These are phyloP conservation scores for Fusarium tanahbumbuense DNA, from an alignment of 2,329 filamentous ascomycete species.

Conservation along the genomic window DNA sequence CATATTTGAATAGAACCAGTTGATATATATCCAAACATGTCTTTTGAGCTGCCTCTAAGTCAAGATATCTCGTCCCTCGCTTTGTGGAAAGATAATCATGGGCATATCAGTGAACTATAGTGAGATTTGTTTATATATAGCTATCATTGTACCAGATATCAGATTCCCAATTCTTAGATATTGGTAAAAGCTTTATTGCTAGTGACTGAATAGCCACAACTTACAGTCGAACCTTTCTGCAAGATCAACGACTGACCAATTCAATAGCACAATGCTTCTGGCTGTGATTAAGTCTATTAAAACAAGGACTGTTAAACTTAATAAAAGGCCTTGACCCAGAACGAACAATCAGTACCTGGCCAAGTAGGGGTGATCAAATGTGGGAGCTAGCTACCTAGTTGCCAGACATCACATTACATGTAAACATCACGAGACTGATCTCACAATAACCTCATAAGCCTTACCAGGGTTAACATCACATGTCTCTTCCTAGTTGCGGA, in stretches of 20 bases:
- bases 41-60: not conserved
- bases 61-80: not conserved
- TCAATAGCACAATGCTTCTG: not conserved
- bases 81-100: not conserved
- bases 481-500: not conserved
- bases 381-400: not conserved
- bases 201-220: not conserved
- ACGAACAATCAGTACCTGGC: not conserved
- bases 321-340: not conserved
- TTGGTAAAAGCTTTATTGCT: not conserved
- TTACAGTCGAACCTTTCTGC: not conserved
- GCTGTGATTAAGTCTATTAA: not conserved
- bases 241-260: not conserved
- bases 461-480: not conserved
- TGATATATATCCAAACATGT: not conserved
- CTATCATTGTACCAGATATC: not conserved
- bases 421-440: not conserved
- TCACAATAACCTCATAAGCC: not conserved
- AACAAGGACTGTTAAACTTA: not conserved
- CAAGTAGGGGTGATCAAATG: not conserved
- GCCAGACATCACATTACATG: not conserved
- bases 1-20: not conserved
- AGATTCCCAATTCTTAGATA: not conserved
- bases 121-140: not conserved
- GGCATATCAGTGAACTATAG: not conserved